Conservation (phyloP, 2,329 filamentous ascomycete species). For the Emmonsiellopsis sp. region DNA sequence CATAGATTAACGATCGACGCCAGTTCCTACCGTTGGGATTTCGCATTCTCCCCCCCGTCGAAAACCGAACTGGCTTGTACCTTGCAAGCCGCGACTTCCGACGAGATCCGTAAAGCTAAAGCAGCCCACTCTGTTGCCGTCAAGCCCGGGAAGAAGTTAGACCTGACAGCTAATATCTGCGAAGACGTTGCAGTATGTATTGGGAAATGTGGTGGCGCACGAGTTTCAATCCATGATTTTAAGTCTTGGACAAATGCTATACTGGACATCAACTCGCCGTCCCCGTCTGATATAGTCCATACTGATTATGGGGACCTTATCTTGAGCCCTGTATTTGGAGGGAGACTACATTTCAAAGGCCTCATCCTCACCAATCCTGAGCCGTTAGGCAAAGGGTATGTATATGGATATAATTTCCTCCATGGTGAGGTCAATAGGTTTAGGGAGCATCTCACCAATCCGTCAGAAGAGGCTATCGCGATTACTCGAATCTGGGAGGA, state of each 20-base stretch:
- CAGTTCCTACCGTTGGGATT: conserved; percentile 14
- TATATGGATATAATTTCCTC: too few relatives aligned
- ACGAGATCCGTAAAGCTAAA: neutral
- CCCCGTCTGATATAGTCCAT: conserved; percentile 1
- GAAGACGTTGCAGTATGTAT: conserved; percentile 11
- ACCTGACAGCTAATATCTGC: conserved; percentile 7
- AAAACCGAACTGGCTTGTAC: conserved; percentile 1
- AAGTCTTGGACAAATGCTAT: conserved; percentile 9
- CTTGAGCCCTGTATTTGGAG: too few relatives aligned
- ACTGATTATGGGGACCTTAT: too few relatives aligned
- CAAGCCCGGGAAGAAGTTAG: too few relatives aligned
- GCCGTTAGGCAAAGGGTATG: too few relatives aligned
- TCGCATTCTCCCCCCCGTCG: conserved; percentile 8
- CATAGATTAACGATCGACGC: conserved; percentile 13
- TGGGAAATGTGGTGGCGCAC: neutral
- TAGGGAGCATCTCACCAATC: conserved; percentile 5
- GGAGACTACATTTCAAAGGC: too few relatives aligned
- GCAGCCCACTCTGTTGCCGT: too few relatives aligned
- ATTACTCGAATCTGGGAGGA: conserved; percentile 9
- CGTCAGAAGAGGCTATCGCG: conserved; percentile 5
- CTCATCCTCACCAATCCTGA: too few relatives aligned
- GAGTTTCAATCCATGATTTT: conserved; percentile 5
- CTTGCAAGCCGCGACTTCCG: neutral
- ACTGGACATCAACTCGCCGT: conserved; percentile 8
- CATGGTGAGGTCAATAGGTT: conserved; percentile 8